Evolutionary conservation across 768 basidiomycete genomes (phyloP).

Genomic region (Lentinus brumalis): DNA sequence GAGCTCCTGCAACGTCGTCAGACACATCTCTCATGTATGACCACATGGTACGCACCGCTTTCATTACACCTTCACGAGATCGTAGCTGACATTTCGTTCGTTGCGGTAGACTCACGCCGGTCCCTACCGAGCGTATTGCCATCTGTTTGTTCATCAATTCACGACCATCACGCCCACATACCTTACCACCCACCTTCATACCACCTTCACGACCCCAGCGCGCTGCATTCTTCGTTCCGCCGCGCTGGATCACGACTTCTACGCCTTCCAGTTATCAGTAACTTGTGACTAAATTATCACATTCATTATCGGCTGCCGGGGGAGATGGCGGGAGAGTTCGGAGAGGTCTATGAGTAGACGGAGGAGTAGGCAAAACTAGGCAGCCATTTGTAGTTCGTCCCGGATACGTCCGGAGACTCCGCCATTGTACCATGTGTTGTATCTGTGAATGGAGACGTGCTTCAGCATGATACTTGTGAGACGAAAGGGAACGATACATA

Average conservation of each 20-base stretch:
- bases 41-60: not conserved
- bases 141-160: too few relatives aligned
- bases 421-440: not conserved
- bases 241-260: not conserved
- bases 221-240: not conserved
- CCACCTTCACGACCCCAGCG: not conserved
- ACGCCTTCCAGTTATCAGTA: not conserved
- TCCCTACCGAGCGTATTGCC: not conserved
- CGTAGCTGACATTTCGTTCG: not conserved
- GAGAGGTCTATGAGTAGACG: not conserved
- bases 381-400: not conserved
- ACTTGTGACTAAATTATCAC: not conserved
- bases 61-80: not conserved
- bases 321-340: not conserved
- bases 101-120: not conserved
- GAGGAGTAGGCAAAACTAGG: not conserved
- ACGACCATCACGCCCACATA: too few relatives aligned
- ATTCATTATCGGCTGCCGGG: not conserved
- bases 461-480: not conserved
- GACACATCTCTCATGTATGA: not conserved
- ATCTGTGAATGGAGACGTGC: not conserved
- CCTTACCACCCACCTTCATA: not conserved
- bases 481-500: too few relatives aligned
- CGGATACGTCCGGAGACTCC: not conserved
- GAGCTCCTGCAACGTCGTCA: not conserved